These are phyloP conservation scores for Rosa multiflora DNA, from an alignment of 306 rosid species.

Conservation along the genomic window DNA sequence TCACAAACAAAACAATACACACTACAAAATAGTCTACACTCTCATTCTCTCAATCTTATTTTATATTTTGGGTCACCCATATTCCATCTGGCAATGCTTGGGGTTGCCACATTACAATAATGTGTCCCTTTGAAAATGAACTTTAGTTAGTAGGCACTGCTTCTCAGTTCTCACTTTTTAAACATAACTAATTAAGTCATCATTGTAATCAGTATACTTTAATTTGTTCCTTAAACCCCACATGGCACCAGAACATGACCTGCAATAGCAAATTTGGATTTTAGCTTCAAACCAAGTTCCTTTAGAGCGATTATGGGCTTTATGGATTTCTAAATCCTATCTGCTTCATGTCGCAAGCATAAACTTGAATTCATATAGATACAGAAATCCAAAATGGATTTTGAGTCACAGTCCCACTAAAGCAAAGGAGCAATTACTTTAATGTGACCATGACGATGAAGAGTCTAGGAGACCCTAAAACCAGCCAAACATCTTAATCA, in stretches of 20 bases:
- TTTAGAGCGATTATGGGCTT: neutral
- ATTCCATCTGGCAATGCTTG: neutral
- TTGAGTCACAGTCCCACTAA: neutral
- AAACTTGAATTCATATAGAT: neutral
- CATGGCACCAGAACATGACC: neutral
- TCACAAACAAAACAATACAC: neutral
- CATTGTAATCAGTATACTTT: neutral
- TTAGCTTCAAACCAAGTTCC: neutral
- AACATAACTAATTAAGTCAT: neutral
- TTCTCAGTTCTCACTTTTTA: neutral
- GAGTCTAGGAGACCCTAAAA: neutral
- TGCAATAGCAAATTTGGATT: neutral
- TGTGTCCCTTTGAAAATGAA: neutral
- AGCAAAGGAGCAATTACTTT: neutral
- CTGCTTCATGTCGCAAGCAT: neutral
- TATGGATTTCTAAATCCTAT: neutral
- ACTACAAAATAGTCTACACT: neutral
- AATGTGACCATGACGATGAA: neutral
- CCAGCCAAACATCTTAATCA: conserved; percentile 8
- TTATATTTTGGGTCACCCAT: neutral
- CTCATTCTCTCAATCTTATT: neutral
- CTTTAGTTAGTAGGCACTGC: neutral
- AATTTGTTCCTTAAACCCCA: neutral
- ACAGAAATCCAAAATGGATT: neutral
- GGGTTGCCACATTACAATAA: neutral